phyloP scores from a whole-genome alignment of 257 asterid species.

The Anisodus tanguticus region DNA sequence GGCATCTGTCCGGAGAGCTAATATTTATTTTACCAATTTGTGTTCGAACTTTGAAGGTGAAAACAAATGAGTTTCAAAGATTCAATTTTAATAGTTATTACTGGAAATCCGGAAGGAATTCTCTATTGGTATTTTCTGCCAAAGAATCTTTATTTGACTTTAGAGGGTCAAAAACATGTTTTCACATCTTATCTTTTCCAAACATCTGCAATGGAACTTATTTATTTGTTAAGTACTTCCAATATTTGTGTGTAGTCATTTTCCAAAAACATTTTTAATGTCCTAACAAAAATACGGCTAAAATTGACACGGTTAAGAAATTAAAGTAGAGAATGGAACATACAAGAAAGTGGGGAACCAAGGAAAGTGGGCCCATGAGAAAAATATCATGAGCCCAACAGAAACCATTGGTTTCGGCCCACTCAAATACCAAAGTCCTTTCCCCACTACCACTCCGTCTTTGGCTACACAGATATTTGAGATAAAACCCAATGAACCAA shows the following conservation, averaged over 20 bases:
- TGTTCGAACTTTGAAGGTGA: slow-evolving; percentile 4
- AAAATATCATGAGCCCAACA: neutral
- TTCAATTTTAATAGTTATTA: neutral
- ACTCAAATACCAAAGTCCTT: neutral
- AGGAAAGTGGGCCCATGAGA: neutral
- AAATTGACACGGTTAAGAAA: slow-evolving; percentile 18
- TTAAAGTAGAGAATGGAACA: too few species aligned
- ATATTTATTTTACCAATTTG: neutral
- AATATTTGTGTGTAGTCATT: neutral
- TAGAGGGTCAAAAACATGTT: neutral
- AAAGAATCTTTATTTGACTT: slow-evolving; percentile 18
- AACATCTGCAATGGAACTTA: neutral
- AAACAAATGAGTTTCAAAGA: neutral
- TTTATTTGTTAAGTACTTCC: neutral
- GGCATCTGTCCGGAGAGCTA: too few species aligned
- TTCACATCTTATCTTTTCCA: neutral
- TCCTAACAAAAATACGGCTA: neutral
- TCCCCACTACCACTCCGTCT: neutral
- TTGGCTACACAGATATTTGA: too few species aligned
- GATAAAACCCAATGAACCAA: too few species aligned
- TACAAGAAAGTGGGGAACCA: too few species aligned
- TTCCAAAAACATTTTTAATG: neutral
- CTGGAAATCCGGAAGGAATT: neutral
- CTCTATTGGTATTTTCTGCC: neutral
- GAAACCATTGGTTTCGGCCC: neutral